phyloP scores from a whole-genome alignment of 2,329 filamentous ascomycete genomes.

The Clarireedia homoeocarpa region DNA sequence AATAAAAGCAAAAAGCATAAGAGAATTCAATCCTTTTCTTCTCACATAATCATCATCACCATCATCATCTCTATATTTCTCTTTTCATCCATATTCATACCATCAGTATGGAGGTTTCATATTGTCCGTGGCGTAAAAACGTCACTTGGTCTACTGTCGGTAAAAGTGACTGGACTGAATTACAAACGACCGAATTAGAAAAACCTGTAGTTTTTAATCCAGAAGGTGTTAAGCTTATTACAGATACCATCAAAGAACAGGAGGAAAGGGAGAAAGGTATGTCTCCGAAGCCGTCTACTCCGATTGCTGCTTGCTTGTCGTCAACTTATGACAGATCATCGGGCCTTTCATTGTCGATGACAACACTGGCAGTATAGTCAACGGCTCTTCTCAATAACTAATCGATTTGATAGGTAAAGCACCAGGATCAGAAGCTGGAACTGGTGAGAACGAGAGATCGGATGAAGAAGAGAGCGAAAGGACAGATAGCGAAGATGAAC shows the following conservation, averaged over 20 bases:
- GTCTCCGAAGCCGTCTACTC: neutral
- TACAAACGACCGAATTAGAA: constrained; percentile 6
- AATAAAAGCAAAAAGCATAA: constrained; percentile 21
- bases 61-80: constrained; percentile 2
- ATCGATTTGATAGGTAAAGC: neutral
- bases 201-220: neutral
- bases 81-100: neutral
- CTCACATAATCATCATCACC: constrained; percentile 2
- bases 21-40: constrained; percentile 14
- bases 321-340: neutral
- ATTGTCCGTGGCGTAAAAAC: constrained; percentile 25
- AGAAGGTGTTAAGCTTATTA: neutral
- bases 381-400: neutral
- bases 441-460: neutral
- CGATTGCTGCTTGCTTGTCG: neutral
- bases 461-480: neutral
- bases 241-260: neutral
- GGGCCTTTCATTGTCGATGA: too few species aligned
- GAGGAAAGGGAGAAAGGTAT: neutral
- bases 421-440: neutral
- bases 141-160: constrained; percentile 17
- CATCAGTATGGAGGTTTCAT: constrained; percentile 27
- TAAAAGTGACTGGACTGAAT: constrained; percentile 16
- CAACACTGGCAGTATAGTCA: too few species aligned
- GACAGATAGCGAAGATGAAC: neutral